These are phyloP conservation scores for Antitrichia curtipendula DNA, from an alignment of 225 moss, liverwort and hornwort species.

Conservation along the genomic window DNA sequence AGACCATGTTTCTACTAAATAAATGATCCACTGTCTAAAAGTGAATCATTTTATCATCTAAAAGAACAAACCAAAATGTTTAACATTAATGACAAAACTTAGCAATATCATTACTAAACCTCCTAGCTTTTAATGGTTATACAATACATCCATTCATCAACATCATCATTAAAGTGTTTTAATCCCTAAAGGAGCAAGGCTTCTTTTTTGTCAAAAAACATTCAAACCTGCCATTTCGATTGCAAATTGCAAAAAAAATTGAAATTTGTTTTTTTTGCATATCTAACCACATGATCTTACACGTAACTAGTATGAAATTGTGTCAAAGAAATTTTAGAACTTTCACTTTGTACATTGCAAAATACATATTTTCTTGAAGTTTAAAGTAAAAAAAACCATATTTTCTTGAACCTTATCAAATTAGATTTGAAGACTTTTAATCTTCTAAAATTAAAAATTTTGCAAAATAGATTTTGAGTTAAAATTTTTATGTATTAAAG, in stretches of 20 bases:
- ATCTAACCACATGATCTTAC: not conserved
- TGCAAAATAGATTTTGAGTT: not conserved
- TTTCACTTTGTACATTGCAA: not conserved
- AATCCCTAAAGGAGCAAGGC: accelerated
- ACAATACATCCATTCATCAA: not conserved
- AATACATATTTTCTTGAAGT: not conserved
- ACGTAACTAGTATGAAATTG: not conserved
- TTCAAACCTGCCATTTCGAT: not conserved
- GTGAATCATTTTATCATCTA: not conserved
- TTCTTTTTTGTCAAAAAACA: not conserved
- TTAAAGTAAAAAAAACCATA: no score
- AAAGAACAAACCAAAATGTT: not conserved
- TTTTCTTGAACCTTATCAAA: not conserved
- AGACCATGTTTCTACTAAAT: not conserved
- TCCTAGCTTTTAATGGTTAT: accelerated
- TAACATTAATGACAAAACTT: not conserved
- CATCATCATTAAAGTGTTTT: not conserved
- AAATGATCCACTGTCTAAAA: not conserved
- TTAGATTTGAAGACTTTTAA: not conserved
- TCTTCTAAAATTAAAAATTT: not conserved
- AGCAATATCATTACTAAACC: not conserved
- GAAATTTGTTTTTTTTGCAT: accelerated
- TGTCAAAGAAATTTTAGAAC: not conserved
- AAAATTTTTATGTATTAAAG: accelerated
- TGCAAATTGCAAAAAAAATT: not conserved